Percentiles rank a stretch among this genome's conserved stretches.
These are phyloP conservation scores for Globisporangium heterothallicum DNA, from an alignment of 352 stramenopile species.

Conservation along the genomic window DNA sequence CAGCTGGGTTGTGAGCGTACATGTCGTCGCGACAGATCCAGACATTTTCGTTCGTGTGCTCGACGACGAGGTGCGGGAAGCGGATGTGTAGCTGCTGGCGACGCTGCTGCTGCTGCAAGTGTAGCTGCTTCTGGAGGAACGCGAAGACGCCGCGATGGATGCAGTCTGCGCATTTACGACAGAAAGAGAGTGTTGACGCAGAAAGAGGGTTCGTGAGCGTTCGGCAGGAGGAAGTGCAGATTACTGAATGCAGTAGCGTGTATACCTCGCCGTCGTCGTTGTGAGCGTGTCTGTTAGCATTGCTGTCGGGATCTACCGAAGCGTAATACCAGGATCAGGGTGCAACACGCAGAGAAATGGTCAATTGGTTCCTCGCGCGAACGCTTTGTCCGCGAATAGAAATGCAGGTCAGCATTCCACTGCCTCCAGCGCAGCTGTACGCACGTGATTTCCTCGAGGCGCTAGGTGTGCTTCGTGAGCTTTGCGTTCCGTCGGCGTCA, in stretches of 20 bases:
- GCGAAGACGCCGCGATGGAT: conserved; percentile 12
- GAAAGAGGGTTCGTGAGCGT: not conserved
- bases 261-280: too few species aligned
- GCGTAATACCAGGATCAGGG: too few species aligned
- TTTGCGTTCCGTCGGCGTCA: not conserved
- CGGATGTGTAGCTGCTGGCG: conserved; percentile 6
- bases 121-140: conserved; percentile 7
- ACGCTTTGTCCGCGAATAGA: too few species aligned
- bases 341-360: too few species aligned
- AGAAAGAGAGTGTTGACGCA: not conserved
- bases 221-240: not conserved
- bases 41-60: not conserved
- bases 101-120: conserved; percentile 5
- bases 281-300: too few species aligned
- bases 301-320: too few species aligned
- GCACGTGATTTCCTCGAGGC: not conserved
- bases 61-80: not conserved
- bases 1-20: conserved; percentile 12
- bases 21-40: conserved; percentile 32
- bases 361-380: too few species aligned
- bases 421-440: too few species aligned
- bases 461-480: not conserved
- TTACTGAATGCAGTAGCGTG: too few species aligned
- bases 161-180: too few species aligned
- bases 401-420: not conserved